These are phyloP conservation scores for Akanthomyces muscarius DNA, from an alignment of 2,329 filamentous ascomycete species.

Conservation along the genomic window DNA sequence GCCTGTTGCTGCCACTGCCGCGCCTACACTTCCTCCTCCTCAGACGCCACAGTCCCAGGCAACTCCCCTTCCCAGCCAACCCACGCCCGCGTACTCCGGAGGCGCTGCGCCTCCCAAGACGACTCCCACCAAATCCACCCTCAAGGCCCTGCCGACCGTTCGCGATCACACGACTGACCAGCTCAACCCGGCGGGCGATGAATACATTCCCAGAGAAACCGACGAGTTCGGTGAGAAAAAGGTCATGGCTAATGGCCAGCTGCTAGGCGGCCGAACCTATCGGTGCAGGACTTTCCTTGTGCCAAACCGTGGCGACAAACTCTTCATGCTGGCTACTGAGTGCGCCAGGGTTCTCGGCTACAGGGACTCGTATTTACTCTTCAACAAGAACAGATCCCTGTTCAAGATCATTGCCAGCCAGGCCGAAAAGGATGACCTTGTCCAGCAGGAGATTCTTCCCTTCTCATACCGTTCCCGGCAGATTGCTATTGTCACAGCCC, in stretches of 20 bases:
- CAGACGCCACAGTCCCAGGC: constrained; percentile 53
- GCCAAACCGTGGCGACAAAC: constrained; percentile 82
- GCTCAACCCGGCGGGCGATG: constrained; percentile 80
- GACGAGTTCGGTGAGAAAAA: constrained; percentile 95
- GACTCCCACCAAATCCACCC: constrained; percentile 74
- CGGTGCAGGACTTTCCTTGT: constrained; percentile 91
- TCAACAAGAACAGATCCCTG: constrained; percentile 96
- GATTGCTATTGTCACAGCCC: constrained; percentile 95
- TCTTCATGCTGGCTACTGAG: constrained; percentile 98
- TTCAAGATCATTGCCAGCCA: constrained; percentile 98
- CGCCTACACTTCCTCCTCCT: constrained; percentile 43
- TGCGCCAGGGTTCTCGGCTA: constrained; percentile 92
- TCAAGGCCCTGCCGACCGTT: constrained; percentile 94
- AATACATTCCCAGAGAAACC: constrained; percentile 89
- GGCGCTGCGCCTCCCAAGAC: constrained; percentile 64
- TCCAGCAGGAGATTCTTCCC: constrained; percentile 88
- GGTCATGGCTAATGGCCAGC: constrained; percentile 76
- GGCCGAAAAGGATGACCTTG: constrained; percentile 92
- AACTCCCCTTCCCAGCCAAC: constrained; percentile 41
- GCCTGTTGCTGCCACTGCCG: constrained; percentile 33
- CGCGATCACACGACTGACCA: constrained; percentile 97
- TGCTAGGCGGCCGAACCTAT: constrained; percentile 80
- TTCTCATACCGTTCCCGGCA: constrained; percentile 98
- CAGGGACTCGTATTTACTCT: constrained; percentile 93
- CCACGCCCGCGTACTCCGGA: constrained; percentile 34